Evolutionary conservation across 2,329 filamentous ascomycete species (phyloP).

Genomic region (Colletotrichum lindemuthianum): DNA sequence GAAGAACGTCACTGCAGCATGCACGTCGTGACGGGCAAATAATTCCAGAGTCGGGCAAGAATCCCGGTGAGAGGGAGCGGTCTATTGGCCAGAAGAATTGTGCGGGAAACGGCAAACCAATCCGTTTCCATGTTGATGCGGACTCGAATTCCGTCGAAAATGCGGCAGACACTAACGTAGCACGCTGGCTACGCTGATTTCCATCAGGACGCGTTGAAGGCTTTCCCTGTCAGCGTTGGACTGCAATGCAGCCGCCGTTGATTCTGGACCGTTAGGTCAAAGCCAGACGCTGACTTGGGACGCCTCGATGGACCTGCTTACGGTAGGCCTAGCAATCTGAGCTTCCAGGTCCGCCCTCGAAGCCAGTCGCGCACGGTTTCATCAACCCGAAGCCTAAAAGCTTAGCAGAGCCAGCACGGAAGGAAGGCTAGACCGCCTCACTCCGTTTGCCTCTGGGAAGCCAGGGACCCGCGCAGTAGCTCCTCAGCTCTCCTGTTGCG

Average conservation of each 20-base stretch:
- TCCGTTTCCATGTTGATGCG: constrained; percentile 12
- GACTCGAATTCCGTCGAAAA: constrained; percentile 3
- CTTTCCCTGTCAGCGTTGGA: constrained; percentile 5
- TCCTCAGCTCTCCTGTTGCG: constrained; percentile 23
- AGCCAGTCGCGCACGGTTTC: constrained; percentile 24
- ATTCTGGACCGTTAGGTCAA: constrained; percentile 2
- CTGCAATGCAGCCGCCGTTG: constrained; percentile 11
- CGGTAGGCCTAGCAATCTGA: constrained; percentile 3
- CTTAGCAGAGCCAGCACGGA: constrained; percentile 17
- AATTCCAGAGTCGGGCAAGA: neutral
- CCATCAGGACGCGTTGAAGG: constrained; percentile 1
- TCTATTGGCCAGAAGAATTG: neutral
- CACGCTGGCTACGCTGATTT: neutral
- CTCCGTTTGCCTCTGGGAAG: constrained; percentile 9
- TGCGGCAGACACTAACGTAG: neutral
- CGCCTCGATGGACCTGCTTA: constrained; percentile 7
- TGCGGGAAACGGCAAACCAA: neutral
- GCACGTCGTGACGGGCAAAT: too few relatives aligned
- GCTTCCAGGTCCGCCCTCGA: constrained; percentile 8
- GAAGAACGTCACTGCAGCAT: too few relatives aligned
- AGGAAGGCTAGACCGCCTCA: constrained; percentile 16
- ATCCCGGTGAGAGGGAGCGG: neutral
- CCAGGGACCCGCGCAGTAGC: constrained; percentile 18
- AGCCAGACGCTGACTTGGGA: constrained; percentile 13
- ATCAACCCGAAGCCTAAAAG: constrained; percentile 27